phyloP scores from a whole-genome alignment of 768 basidiomycete species.

The Lentinula detonsa region DNA sequence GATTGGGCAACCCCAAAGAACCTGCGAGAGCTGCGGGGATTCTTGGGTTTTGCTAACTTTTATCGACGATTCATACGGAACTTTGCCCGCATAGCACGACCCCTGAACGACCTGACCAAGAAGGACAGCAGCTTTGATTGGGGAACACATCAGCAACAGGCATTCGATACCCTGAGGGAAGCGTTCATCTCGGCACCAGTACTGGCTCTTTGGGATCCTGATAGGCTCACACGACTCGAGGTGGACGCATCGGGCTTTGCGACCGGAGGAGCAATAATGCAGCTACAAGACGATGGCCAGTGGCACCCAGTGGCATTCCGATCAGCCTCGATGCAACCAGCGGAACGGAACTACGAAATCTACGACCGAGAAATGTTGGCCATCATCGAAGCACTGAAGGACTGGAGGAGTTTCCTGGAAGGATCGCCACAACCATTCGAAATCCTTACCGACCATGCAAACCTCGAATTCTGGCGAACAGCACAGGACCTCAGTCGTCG shows the following conservation, averaged over 20 bases:
- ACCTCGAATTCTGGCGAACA: conserved; percentile 10
- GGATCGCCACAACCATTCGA: conserved; percentile 3
- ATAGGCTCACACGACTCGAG: neutral
- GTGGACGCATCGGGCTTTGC: neutral
- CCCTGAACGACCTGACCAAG: neutral
- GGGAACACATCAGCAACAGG: neutral
- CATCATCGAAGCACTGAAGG: neutral
- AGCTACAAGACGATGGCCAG: neutral
- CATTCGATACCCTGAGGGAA: neutral
- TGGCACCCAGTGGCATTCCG: neutral
- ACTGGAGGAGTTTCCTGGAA: conserved; percentile 10
- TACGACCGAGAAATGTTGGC: conserved; percentile 12
- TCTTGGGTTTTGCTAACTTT: no score
- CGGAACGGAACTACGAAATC: conserved; percentile 1
- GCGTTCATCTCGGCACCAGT: neutral
- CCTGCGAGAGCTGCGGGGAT: no score
- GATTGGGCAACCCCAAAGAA: no score
- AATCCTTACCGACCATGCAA: conserved; percentile 1
- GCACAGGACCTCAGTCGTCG: conserved; percentile 8
- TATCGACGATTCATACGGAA: no score
- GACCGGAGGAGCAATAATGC: neutral
- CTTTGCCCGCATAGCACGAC: neutral
- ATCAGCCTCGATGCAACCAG: neutral
- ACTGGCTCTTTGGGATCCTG: neutral
- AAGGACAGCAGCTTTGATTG: neutral